A percentile compares a stretch with the other conserved stretches of the same genome.
phyloP scores from a whole-genome alignment of 441 rosid genomes.

The Pelargonium exstipulatum region DNA sequence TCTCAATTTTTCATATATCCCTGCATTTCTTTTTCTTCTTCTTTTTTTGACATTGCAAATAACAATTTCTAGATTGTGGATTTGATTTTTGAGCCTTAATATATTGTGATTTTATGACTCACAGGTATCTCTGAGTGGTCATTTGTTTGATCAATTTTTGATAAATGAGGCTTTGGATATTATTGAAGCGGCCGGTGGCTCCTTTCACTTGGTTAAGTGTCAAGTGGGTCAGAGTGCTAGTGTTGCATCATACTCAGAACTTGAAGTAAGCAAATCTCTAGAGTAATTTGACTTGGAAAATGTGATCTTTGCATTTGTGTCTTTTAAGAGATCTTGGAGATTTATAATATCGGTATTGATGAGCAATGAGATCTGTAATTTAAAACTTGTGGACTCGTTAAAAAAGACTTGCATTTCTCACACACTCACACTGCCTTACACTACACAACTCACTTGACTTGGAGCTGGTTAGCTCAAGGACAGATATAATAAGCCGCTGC shows the following conservation, averaged over 20 bases:
- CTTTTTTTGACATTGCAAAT: background rate
- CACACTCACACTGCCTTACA: no score
- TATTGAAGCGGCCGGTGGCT: slow-evolving; percentile 83
- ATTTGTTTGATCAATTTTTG: slow-evolving; percentile 79
- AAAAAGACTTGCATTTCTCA: no score
- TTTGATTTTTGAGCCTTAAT: background rate
- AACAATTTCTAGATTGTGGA: slow-evolving; percentile 7
- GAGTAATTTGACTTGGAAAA: slow-evolving; percentile 8
- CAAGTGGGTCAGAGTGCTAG: slow-evolving; percentile 77
- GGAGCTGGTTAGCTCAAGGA: no score
- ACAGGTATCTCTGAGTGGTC: slow-evolving; percentile 92
- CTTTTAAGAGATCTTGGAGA: background rate
- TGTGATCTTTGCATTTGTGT: background rate
- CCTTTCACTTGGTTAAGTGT: slow-evolving; percentile 84
- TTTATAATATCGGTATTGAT: background rate
- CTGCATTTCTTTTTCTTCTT: background rate
- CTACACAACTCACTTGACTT: no score
- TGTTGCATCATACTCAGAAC: slow-evolving; percentile 74
- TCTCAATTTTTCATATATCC: slow-evolving; percentile 7
- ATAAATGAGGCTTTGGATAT: slow-evolving; percentile 93
- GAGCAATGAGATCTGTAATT: background rate
- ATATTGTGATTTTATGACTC: slow-evolving; percentile 17
- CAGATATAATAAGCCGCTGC: no score
- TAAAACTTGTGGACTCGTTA: no score
- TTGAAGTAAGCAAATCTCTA: slow-evolving; percentile 50